These are phyloP conservation scores for Nemania sp. DNA, from an alignment of 2,329 filamentous ascomycete species.

Conservation along the genomic window DNA sequence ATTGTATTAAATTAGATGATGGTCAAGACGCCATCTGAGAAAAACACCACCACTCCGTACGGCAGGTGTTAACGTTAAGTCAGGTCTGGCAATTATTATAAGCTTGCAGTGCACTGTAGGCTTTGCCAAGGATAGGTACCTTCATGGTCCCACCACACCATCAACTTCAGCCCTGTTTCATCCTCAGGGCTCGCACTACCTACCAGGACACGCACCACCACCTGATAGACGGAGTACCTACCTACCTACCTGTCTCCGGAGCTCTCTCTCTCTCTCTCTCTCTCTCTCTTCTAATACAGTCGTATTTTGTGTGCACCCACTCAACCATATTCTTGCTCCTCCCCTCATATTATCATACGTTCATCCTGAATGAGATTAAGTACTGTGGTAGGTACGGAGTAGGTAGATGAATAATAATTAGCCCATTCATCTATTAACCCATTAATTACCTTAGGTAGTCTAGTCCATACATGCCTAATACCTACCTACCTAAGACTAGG, in stretches of 20 bases:
- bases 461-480: no score
- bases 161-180: constrained; percentile 25
- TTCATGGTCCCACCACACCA: constrained; percentile 28
- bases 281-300: background rate
- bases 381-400: background rate
- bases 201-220: no score
- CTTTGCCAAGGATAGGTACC: no score
- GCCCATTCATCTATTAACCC: background rate
- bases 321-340: background rate
- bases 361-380: background rate
- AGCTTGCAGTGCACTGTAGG: background rate
- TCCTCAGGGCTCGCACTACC: no score
- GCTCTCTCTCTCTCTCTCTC: no score
- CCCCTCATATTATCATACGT: background rate
- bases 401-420: background rate
- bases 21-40: no score
- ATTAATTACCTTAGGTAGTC: background rate
- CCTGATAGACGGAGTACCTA: background rate
- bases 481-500: background rate
- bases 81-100: no score
- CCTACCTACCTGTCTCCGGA: no score
- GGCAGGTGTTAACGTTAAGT: no score
- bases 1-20: no score
- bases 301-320: background rate
- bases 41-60: no score